Conservation (phyloP, 306 rosid genomes). For the Acacia crassicarpa region DNA sequence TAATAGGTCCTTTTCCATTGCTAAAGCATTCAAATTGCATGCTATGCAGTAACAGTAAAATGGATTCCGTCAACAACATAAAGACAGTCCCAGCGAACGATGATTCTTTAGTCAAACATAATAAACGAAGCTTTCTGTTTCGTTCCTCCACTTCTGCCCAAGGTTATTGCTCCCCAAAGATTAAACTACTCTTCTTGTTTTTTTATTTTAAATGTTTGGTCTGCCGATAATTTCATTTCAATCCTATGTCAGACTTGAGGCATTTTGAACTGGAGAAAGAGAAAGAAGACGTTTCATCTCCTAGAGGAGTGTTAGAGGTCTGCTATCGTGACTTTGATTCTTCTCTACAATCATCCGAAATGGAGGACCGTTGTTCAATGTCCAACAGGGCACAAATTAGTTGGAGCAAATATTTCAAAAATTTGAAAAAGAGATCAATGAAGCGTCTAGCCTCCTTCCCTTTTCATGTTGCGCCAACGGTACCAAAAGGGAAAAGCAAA, state of each 20-base stretch:
- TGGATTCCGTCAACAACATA: constrained; percentile 15
- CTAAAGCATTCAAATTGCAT: constrained; percentile 20
- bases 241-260: constrained; percentile 57
- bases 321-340: constrained; percentile 37
- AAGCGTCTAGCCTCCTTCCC: constrained; percentile 65
- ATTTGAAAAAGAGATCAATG: constrained; percentile 51
- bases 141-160: constrained; percentile 42
- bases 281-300: constrained; percentile 59
- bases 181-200: neutral
- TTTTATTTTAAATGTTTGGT: neutral
- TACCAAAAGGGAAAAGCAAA: constrained; percentile 53
- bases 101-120: constrained; percentile 16
- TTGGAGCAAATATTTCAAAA: constrained; percentile 66
- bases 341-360: constrained; percentile 28
- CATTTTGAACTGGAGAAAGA: constrained; percentile 62
- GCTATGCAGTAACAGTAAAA: constrained; percentile 37
- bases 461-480: constrained; percentile 49
- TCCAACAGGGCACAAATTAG: constrained; percentile 39
- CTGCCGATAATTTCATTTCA: neutral
- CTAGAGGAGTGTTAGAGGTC: constrained; percentile 83
- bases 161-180: constrained; percentile 46
- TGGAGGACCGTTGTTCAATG: constrained; percentile 32
- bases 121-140: constrained; percentile 17
- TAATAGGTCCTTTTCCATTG: neutral
- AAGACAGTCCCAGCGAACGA: constrained; percentile 18